phyloP scores from a whole-genome alignment of 2,329 filamentous ascomycete genomes.

The Cercospora berteroae region DNA sequence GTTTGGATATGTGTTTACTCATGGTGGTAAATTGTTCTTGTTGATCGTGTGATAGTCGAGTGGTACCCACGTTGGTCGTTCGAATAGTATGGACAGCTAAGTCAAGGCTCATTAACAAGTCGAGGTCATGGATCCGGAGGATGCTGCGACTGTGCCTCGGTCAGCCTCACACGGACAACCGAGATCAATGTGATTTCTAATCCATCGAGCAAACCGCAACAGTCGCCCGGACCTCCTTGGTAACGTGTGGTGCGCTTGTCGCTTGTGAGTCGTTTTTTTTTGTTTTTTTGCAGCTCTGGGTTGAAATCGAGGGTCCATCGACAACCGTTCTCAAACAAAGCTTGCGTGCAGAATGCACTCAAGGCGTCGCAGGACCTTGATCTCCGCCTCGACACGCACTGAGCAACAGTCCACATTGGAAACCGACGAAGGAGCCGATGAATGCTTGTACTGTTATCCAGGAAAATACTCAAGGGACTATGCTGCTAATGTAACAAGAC shows the following conservation, averaged over 20 bases:
- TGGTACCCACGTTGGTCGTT: too few species aligned
- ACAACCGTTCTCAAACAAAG: not conserved
- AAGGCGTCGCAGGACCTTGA: not conserved
- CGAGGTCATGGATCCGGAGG: not conserved
- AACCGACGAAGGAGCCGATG: not conserved
- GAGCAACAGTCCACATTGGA: not conserved
- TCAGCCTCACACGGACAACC: not conserved
- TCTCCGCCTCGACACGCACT: not conserved
- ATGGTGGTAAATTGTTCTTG: not conserved
- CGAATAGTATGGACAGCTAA: not conserved
- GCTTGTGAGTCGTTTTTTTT: too few species aligned
- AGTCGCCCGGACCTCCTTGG: not conserved
- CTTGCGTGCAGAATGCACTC: not conserved
- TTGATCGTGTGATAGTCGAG: not conserved
- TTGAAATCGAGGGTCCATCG: not conserved
- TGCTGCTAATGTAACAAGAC: constrained; percentile 10
- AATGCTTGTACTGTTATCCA: not conserved
- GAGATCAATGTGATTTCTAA: not conserved
- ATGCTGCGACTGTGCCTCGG: not conserved
- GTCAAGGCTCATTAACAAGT: not conserved
- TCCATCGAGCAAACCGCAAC: not conserved
- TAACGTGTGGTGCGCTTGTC: not conserved
- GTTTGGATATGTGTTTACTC: not conserved
- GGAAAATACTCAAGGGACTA: not conserved
- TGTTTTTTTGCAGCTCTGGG: not conserved